Evolutionary conservation across 2,329 filamentous ascomycete species (phyloP).

Genomic region (Coleophoma crateriformis): DNA sequence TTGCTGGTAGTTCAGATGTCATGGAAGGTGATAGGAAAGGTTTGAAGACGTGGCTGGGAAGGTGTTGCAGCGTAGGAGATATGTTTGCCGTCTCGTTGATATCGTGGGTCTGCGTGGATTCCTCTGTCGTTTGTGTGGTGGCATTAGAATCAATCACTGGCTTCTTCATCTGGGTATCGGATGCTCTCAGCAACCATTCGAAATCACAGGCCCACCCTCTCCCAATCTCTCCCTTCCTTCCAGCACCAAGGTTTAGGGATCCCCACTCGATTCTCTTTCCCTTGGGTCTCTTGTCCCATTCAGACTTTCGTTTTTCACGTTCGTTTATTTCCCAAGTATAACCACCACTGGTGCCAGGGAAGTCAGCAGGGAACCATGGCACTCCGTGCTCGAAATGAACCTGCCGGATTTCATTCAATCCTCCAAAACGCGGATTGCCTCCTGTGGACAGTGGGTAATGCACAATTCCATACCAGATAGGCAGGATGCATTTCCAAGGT

Average conservation of each 20-base stretch:
- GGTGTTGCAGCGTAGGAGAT: conserved; percentile 10
- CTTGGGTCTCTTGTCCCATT: conserved; percentile 75
- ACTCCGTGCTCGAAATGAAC: conserved; percentile 72
- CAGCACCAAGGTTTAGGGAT: conserved; percentile 66
- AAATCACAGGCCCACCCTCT: conserved; percentile 81
- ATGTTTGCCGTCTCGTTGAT: not conserved
- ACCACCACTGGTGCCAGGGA: conserved; percentile 72
- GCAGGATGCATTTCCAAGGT: conserved; percentile 83
- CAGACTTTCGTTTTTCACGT: conserved; percentile 48
- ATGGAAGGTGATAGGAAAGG: conserved; percentile 15
- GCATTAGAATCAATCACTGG: not conserved
- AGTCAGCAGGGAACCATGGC: conserved; percentile 85
- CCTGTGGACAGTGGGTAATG: conserved; percentile 76
- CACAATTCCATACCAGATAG: conserved; percentile 82
- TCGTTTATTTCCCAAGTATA: conserved; percentile 70
- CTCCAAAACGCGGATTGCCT: conserved; percentile 76
- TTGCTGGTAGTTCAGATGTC: conserved; percentile 21
- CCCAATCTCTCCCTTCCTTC: conserved; percentile 76
- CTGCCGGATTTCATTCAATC: conserved; percentile 73
- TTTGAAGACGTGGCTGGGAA: conserved; percentile 12
- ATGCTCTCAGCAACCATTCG: conserved; percentile 39
- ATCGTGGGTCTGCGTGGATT: conserved; percentile 1
- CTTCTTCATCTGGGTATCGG: not conserved
- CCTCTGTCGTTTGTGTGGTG: conserved; percentile 4
- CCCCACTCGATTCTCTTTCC: conserved; percentile 75